Percentiles rank a stretch among this genome's conserved stretches.
These are phyloP conservation scores for Monsonia emarginata DNA, from an alignment of 441 rosid genomes.

Conservation along the genomic window DNA sequence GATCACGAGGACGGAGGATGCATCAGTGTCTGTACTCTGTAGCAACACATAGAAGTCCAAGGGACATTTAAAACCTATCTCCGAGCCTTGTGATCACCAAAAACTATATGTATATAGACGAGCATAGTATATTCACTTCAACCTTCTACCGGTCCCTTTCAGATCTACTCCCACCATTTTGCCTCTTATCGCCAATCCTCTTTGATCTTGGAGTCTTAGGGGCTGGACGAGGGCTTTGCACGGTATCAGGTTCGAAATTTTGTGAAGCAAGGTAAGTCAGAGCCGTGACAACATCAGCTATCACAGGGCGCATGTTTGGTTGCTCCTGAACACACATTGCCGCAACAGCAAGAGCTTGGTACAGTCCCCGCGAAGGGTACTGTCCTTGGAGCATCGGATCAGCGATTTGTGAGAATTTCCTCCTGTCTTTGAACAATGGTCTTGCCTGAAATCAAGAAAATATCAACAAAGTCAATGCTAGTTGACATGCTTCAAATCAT, in stretches of 20 bases:
- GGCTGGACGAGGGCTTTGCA: constrained; percentile 27
- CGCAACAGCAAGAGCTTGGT: constrained; percentile 92
- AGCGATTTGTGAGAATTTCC: constrained; percentile 78
- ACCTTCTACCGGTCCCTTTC: constrained; percentile 16
- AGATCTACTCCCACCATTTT: constrained; percentile 3
- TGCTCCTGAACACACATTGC: constrained; percentile 98
- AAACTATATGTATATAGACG: constrained; percentile 3
- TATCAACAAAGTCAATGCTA: neutral
- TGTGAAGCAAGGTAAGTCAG: constrained; percentile 72
- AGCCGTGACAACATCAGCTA: constrained; percentile 82
- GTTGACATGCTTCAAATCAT: neutral
- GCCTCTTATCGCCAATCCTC: constrained; percentile 30
- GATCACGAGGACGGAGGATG: neutral
- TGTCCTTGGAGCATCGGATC: constrained; percentile 81
- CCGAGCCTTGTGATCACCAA: neutral
- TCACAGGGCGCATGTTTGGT: constrained; percentile 79
- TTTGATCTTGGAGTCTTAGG: constrained; percentile 40
- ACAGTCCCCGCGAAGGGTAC: constrained; percentile 70
- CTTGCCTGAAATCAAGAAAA: constrained; percentile 49
- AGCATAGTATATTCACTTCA: too few species aligned
- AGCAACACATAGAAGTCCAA: too few species aligned
- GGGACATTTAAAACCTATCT: too few species aligned
- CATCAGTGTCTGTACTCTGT: neutral
- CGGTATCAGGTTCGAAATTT: constrained; percentile 36
- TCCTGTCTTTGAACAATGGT: constrained; percentile 79